Evolutionary conservation across 2,329 filamentous ascomycete genomes (phyloP).

Genomic region (Colletotrichum filicis): DNA sequence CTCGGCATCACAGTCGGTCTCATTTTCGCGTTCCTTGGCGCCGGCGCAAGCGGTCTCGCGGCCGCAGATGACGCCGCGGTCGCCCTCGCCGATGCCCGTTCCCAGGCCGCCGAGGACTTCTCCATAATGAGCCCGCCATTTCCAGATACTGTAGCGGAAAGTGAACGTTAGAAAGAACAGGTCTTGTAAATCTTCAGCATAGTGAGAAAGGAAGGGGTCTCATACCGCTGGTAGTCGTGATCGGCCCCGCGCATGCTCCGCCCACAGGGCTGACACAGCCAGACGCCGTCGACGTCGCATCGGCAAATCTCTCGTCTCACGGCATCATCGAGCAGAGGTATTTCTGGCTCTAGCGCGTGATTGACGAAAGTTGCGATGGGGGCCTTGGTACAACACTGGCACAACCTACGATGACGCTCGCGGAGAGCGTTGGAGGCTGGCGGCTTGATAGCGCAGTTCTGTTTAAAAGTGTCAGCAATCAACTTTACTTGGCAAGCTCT

Average conservation of each 20-base stretch:
- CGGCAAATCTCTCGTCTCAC: constrained; percentile 67
- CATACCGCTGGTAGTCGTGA: constrained; percentile 67
- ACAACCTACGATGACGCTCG: constrained; percentile 84
- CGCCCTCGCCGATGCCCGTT: constrained; percentile 88
- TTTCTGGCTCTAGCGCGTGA: constrained; percentile 54
- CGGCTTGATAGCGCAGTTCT: constrained; percentile 93
- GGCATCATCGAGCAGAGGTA: constrained; percentile 62
- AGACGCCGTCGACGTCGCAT: constrained; percentile 70
- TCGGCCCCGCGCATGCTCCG: constrained; percentile 72
- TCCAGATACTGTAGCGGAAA: constrained; percentile 73
- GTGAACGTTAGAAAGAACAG: constrained; percentile 9
- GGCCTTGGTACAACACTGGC: constrained; percentile 77
- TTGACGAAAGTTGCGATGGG: constrained; percentile 69
- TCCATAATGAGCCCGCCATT: constrained; percentile 87
- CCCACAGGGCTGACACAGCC: constrained; percentile 89
- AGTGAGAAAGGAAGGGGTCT: constrained; percentile 17
- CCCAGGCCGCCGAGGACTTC: constrained; percentile 84
- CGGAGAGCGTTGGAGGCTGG: constrained; percentile 75
- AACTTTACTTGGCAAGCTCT: not conserved
- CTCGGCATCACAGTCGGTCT: constrained; percentile 87
- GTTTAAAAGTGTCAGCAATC: constrained; percentile 34
- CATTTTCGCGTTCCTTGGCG: constrained; percentile 80
- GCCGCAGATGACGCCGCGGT: constrained; percentile 89
- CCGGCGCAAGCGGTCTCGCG: constrained; percentile 82
- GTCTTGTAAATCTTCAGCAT: not conserved